Evolutionary conservation across 2,329 filamentous ascomycete species (phyloP).

Genomic region (Onygenales sp.): DNA sequence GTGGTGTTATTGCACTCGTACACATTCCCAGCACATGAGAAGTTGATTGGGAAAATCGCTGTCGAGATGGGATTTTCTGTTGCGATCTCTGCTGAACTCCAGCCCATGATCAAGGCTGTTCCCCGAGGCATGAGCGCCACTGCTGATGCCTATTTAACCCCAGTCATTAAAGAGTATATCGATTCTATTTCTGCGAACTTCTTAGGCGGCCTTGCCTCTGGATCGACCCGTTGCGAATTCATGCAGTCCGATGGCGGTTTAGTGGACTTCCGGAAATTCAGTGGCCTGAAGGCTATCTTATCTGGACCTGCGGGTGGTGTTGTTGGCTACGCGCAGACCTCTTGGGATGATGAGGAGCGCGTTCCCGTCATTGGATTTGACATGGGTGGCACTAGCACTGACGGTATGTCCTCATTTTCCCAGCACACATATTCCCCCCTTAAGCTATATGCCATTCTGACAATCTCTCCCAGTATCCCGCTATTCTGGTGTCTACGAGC

Average conservation of each 20-base stretch:
- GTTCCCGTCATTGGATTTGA: constrained; percentile 89
- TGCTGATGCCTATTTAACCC: constrained; percentile 71
- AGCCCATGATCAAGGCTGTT: constrained; percentile 78
- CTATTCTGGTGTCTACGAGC: constrained; percentile 80
- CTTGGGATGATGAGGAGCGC: constrained; percentile 72
- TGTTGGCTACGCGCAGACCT: constrained; percentile 85
- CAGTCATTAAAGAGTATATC: constrained; percentile 69
- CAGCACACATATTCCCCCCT: neutral
- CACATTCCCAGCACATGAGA: constrained; percentile 79
- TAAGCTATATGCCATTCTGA: neutral
- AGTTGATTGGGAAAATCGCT: constrained; percentile 66
- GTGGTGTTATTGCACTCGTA: constrained; percentile 87
- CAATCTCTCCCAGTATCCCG: constrained; percentile 51
- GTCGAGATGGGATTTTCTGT: constrained; percentile 71
- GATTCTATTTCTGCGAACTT: constrained; percentile 52
- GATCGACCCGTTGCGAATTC: constrained; percentile 78
- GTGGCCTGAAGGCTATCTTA: constrained; percentile 75
- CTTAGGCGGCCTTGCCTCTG: constrained; percentile 63
- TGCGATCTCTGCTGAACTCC: constrained; percentile 67
- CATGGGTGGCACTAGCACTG: constrained; percentile 89
- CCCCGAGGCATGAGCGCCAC: constrained; percentile 69
- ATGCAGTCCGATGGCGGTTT: constrained; percentile 84
- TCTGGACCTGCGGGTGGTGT: constrained; percentile 91
- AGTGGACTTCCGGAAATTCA: constrained; percentile 55
- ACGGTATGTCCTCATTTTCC: constrained; percentile 28